Evolutionary conservation across 2,329 filamentous ascomycete genomes (phyloP), one percentile per base, ranked within the genome.

Genomic region (Penicillium sp.): DNA sequence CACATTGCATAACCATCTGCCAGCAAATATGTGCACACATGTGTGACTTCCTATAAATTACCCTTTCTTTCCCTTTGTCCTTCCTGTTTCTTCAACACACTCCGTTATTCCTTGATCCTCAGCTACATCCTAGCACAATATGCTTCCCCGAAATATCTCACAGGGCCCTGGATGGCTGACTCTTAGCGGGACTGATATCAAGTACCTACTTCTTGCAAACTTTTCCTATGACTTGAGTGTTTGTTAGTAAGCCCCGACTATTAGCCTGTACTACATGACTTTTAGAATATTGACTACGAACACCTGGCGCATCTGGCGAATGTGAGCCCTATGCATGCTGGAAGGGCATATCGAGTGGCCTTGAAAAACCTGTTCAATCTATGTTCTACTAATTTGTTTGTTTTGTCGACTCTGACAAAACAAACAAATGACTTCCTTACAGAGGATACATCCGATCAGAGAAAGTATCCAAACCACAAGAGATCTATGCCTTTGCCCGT

Each of bases 261-360:
- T 16, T 14, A 14, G 3, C 28, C 12, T 22, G 28, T 16, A 16
- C 6, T 28, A 31, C 19, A 16, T 7, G 31, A 3, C 7, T 7
- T 19, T 19, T 4, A 22, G 42, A 0, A 31, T 9, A 8, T 22
- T 6, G 42, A 44, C 12, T 2, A 2, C 2, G 1, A 10, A 2
- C 14, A 31, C 10, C 26, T 31, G 7, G 17, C 7, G 19, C 11
- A 11, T 16, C 17, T 44, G 9, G 2, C 17, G 8, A 3, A 0
- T 16, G 8, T 19, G 2, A 44, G 0, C 17, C 12, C 17, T 1
- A 1, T 0, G 1, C 1, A 1, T 31, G 28, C 17, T 22, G 0
- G 0, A 12, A 0, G 0, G 1, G n/a, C 3, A 44, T 12, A 30
- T 6, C 3, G 5, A 8, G 1, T 0, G 0, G 41, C 25, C 5